A percentile compares a stretch with the other conserved stretches of the same genome.
Conservation (phyloP, 1,284 basidiomycete genomes). For the Moesziomyces sp. region DNA sequence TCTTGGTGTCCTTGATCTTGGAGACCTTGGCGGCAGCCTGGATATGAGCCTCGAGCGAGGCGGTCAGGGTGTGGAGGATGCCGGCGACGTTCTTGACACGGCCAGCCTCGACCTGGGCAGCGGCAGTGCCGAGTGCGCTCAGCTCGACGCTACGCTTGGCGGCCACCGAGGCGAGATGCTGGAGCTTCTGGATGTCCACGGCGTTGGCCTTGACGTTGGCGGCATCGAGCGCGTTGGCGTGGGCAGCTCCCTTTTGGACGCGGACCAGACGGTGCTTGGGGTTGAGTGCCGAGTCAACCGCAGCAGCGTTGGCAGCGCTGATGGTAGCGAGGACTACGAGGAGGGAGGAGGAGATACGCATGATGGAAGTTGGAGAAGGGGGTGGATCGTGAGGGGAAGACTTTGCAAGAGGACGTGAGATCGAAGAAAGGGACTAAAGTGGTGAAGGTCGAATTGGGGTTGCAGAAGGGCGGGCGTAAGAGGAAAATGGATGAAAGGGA, state of each 20-base stretch:
- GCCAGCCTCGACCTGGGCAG: conserved; percentile 4
- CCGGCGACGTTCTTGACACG: conserved; percentile 32
- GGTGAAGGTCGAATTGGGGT: background rate
- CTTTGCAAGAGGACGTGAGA: background rate
- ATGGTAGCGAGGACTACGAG: conserved; percentile 29
- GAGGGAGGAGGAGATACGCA: conserved; percentile 36
- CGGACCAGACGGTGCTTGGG: conserved; percentile 20
- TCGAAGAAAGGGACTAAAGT: background rate
- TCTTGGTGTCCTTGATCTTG: conserved; percentile 17
- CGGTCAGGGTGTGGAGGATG: conserved; percentile 32
- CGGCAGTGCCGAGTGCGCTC: conserved; percentile 1
- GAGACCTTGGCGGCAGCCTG: conserved; percentile 12
- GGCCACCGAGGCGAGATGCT: conserved; percentile 13
- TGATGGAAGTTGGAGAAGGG: conserved; percentile 4
- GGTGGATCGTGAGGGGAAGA: background rate
- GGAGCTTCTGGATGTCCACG: conserved; percentile 16
- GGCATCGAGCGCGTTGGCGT: conserved; percentile 18
- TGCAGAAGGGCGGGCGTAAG: conserved; percentile 1
- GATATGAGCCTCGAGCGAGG: conserved; percentile 21
- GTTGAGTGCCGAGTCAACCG: conserved; percentile 14
- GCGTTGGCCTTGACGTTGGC: conserved; percentile 9
- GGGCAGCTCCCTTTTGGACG: conserved; percentile 19
- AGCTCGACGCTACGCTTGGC: conserved; percentile 13
- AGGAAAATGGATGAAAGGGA: conserved; percentile 1
- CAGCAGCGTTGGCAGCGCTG: conserved; percentile 23